Conservation (phyloP, 768 basidiomycete genomes). For the Tricholomella constricta region DNA sequence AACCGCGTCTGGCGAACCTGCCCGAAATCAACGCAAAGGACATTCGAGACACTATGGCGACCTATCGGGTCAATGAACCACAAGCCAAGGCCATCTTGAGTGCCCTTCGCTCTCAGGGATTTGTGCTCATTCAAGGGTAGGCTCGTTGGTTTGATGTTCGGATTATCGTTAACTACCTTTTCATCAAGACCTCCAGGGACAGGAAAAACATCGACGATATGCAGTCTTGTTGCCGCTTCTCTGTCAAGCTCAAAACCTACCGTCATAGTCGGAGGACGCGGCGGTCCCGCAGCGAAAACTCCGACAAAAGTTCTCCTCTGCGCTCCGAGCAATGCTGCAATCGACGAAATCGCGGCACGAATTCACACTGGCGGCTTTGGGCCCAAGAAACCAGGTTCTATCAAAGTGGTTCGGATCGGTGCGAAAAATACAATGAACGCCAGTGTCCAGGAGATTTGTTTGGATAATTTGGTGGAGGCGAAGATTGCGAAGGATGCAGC, state of each 20-base stretch:
- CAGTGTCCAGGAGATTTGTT: conserved; percentile 80
- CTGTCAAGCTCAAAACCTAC: conserved; percentile 65
- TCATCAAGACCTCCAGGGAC: conserved; percentile 87
- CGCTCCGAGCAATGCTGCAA: conserved; percentile 97
- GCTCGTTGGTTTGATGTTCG: conserved; percentile 13
- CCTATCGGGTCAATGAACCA: conserved; percentile 84
- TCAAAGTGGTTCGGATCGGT: conserved; percentile 92
- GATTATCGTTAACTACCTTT: neutral
- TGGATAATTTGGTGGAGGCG: conserved; percentile 85
- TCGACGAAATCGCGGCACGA: conserved; percentile 92
- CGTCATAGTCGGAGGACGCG: conserved; percentile 51
- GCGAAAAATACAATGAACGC: conserved; percentile 71
- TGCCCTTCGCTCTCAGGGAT: conserved; percentile 71
- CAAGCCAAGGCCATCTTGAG: conserved; percentile 89
- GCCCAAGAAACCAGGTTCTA: conserved; percentile 51
- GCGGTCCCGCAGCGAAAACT: conserved; percentile 42
- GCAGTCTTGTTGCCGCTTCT: conserved; percentile 86
- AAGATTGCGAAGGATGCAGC: conserved; percentile 54
- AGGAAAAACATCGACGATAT: conserved; percentile 98
- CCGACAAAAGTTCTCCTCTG: conserved; percentile 79
- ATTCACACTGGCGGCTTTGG: conserved; percentile 77
- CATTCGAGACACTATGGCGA: conserved; percentile 64
- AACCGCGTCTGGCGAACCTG: conserved; percentile 57
- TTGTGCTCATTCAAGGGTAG: conserved; percentile 94
- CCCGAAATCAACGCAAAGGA: conserved; percentile 49